Evolutionary conservation across 352 stramenopile genomes (phyloP), one percentile per base, ranked within the genome.

Genomic region (Thalassiosira exigua): DNA sequence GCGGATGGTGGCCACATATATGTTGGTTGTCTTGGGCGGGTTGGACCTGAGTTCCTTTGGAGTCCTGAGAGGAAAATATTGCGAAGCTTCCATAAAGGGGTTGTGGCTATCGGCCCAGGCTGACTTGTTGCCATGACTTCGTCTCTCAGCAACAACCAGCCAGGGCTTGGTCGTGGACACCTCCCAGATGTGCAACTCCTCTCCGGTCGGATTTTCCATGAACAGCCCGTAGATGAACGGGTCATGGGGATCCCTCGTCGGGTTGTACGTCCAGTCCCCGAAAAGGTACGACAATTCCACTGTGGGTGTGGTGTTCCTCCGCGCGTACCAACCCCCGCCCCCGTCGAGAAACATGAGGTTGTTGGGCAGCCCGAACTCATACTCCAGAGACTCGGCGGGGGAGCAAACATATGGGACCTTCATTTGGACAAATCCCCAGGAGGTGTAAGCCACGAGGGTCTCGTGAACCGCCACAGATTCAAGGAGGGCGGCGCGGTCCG

Each of bases 161-260:
- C 84, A 51, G 36, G 82, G 75, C 56, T 74, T 79, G 5, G 81
- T 87, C 29, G 85, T 79, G 50, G 81, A 86, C 1, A 88, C 71
- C 46, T 91, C 84, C 44, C 62, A 82, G 65, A 92, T 79, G 14
- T 73, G 30, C 32, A 87, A 48, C 11, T 62, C 58, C 41, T 73
- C 46, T 17, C 80, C 58, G 9, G 70, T 64, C 14, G 87, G 87
- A 77, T 92, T 92, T 44, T 83, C 81, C 60, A 92, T 80, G 56
- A 82, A 89, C 4, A 91, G 24, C 60, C 87, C 73, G 56, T 86
- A 91, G 19, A 76, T 53, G 53, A 83, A 87, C 27, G 69, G 60
- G 29, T 87, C 56, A 0, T 53, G 51, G 24, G 17, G 0, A 41
- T 81, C 65, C 11, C 30, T 42, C 7, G 36, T 75, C 3, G 65